Percentiles rank a stretch among this genome's conserved stretches.
Conservation (phyloP, 2,329 filamentous ascomycete genomes). For the Ophioceras dolichostomum region DNA sequence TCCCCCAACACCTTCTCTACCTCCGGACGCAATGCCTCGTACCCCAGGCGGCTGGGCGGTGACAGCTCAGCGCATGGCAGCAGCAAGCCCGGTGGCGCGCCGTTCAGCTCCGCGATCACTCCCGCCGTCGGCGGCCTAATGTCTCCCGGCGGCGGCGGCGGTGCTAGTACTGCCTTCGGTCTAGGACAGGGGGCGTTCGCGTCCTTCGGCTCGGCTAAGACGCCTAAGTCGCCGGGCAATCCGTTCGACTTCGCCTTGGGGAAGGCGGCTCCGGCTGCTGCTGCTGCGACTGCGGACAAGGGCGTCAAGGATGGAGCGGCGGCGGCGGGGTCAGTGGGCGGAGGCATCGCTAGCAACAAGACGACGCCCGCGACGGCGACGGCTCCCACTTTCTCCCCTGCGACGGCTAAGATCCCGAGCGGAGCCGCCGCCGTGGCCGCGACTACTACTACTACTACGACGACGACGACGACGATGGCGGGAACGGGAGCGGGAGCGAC, state of each 20-base stretch:
- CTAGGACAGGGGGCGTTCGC: constrained; percentile 92
- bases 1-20: constrained; percentile 44
- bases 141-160: constrained; percentile 51
- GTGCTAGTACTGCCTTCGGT: constrained; percentile 78
- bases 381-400: constrained; percentile 9
- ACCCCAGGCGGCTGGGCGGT: constrained; percentile 64
- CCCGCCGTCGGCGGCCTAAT: constrained; percentile 56
- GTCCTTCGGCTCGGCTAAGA: constrained; percentile 81
- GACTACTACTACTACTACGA: constrained; percentile 2
- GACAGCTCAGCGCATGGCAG: constrained; percentile 62
- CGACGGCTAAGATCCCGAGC: too few species aligned
- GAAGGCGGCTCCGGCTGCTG: constrained; percentile 23
- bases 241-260: constrained; percentile 64
- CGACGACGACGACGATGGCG: too few species aligned
- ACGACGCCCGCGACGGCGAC: constrained; percentile 30
- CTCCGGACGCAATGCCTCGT: constrained; percentile 45
- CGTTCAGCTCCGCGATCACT: constrained; percentile 65
- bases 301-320: constrained; percentile 35
- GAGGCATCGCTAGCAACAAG: constrained; percentile 13
- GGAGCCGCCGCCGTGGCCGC: constrained; percentile 24
- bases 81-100: constrained; percentile 55
- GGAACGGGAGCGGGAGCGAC: constrained; percentile 23
- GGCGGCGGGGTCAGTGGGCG: constrained; percentile 10
- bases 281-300: constrained; percentile 51
- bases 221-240: constrained; percentile 72